Evolutionary conservation across 495 filamentous ascomycete species (phyloP).

Genomic region (Talaromyces proteolyticus): DNA sequence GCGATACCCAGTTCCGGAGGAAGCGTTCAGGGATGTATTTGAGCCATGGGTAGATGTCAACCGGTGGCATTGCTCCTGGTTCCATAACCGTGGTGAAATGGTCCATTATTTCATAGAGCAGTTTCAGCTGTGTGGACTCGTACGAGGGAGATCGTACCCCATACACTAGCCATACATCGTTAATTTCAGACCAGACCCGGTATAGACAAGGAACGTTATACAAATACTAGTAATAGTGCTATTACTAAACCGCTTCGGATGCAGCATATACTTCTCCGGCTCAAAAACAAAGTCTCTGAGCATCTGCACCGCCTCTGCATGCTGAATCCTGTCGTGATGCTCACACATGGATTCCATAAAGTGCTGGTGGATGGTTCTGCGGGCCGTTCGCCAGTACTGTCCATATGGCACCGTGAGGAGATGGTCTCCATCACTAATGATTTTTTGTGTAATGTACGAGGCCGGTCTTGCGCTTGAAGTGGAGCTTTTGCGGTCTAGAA

Average conservation of each 20-base stretch:
- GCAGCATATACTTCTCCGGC: constrained; percentile 36
- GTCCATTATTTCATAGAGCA: constrained; percentile 43
- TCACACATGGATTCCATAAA: constrained; percentile 33
- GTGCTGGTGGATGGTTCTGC: constrained; percentile 36
- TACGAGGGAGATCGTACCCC: constrained; percentile 30
- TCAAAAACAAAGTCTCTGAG: constrained; percentile 28
- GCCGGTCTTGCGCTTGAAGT: constrained; percentile 39
- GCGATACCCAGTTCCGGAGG: constrained; percentile 31
- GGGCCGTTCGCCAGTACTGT: constrained; percentile 28
- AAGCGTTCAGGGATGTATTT: constrained; percentile 34
- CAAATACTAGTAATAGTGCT: constrained; percentile 33
- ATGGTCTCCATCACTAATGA: constrained; percentile 40
- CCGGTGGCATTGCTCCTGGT: constrained; percentile 41
- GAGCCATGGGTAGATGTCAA: constrained; percentile 4
- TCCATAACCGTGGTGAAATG: constrained; percentile 42
- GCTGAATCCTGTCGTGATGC: constrained; percentile 28
- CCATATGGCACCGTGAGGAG: constrained; percentile 41
- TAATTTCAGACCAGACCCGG: not conserved
- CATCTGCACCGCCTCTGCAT: constrained; percentile 44
- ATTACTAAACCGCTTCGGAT: constrained; percentile 43
- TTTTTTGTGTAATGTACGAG: constrained; percentile 34
- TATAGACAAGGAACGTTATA: constrained; percentile 12
- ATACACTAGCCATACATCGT: constrained; percentile 21
- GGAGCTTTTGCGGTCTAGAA: constrained; percentile 36
- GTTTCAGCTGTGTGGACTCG: constrained; percentile 19